A percentile compares a stretch with the other conserved stretches of the same genome.
These are phyloP conservation scores for Populus hybrid DNA, from an alignment of 441 rosid species.

Conservation along the genomic window DNA sequence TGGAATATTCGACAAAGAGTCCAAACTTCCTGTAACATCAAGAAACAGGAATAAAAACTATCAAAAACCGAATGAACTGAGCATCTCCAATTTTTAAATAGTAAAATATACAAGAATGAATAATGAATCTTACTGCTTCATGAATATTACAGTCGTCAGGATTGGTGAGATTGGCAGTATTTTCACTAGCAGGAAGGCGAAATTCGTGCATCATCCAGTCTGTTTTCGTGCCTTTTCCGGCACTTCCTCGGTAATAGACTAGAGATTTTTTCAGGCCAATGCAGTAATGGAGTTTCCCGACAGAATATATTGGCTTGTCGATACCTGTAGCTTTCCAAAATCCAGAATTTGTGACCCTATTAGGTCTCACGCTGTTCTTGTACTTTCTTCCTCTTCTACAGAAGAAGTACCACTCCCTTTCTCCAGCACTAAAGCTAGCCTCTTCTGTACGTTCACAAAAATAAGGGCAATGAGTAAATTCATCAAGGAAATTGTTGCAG, in stretches of 20 bases:
- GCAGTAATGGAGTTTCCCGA: conserved; percentile 16
- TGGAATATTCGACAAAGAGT: conserved; percentile 36
- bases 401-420: conserved; percentile 40
- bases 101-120: neutral
- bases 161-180: neutral
- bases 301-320: conserved; percentile 39
- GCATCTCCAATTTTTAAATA: neutral
- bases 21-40: conserved; percentile 38
- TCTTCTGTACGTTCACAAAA: neutral
- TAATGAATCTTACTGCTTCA: conserved; percentile 33
- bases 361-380: conserved; percentile 51
- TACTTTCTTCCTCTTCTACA: conserved; percentile 51
- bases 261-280: conserved; percentile 44
- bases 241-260: conserved; percentile 47
- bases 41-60: neutral
- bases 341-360: conserved; percentile 49
- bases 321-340: conserved; percentile 62
- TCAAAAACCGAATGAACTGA: neutral
- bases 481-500: neutral
- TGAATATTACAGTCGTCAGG: conserved; percentile 5
- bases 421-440: conserved; percentile 6
- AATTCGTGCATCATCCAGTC: conserved; percentile 68
- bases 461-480: neutral
- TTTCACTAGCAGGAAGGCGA: conserved; percentile 36
- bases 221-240: conserved; percentile 53